Conservation (phyloP, 2,329 filamentous ascomycete genomes). For the Rhynchosporium secalis region DNA sequence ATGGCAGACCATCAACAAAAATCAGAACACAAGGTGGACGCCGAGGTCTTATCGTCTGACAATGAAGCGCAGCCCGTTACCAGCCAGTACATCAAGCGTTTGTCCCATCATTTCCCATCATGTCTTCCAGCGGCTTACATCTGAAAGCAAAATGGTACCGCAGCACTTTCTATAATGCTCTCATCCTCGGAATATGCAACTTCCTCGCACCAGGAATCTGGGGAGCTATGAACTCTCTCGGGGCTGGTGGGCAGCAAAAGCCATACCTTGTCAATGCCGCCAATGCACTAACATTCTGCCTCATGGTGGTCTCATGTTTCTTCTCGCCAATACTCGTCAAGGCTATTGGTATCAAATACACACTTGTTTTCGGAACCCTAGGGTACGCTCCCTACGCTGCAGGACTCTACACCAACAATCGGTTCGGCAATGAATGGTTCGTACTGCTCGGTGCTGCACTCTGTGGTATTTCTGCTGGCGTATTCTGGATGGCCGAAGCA, state of each 20-base stretch:
- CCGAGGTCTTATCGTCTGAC: conserved; percentile 24
- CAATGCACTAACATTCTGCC: conserved; percentile 69
- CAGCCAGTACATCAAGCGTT: conserved; percentile 25
- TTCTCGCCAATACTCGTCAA: conserved; percentile 64
- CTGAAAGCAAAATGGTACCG: conserved; percentile 60
- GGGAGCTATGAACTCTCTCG: conserved; percentile 72
- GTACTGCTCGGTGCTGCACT: conserved; percentile 53
- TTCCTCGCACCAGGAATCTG: conserved; percentile 71
- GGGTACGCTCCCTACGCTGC: conserved; percentile 73
- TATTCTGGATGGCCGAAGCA: conserved; percentile 76
- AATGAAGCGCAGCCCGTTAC: conserved; percentile 25
- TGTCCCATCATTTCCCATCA: background rate
- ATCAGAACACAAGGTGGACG: conserved; percentile 11
- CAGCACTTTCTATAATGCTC: conserved; percentile 71
- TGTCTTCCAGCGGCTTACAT: background rate
- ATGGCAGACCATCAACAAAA: conserved; percentile 22
- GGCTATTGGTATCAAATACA: conserved; percentile 69
- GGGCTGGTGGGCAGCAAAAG: conserved; percentile 64
- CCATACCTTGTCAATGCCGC: conserved; percentile 67
- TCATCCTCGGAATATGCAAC: conserved; percentile 70
- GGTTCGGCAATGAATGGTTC: conserved; percentile 68
- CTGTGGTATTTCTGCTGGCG: conserved; percentile 51
- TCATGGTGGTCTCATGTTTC: conserved; percentile 72
- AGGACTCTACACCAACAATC: conserved; percentile 70
- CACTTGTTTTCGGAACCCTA: conserved; percentile 69